Percentiles rank a stretch among this genome's conserved stretches.
phyloP scores from a whole-genome alignment of 129 eudicot species.

The Arctium lappa region DNA sequence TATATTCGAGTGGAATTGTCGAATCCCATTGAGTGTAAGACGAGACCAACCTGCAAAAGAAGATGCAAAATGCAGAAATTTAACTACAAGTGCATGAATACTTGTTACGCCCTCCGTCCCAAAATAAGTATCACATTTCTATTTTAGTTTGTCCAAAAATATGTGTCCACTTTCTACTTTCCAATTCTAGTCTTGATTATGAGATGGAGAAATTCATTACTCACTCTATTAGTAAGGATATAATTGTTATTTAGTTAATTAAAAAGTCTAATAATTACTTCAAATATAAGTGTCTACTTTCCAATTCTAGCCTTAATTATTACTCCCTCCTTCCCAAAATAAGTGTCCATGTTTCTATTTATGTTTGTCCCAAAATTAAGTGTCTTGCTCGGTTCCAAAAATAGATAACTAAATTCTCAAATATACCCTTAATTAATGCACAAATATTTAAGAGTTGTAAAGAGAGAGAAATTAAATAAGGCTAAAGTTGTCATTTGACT shows the following conservation, averaged over 20 bases:
- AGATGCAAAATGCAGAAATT: conserved; percentile 20
- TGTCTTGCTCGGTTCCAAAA: no score
- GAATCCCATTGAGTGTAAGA: conserved; percentile 83
- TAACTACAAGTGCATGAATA: not conserved
- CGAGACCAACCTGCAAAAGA: conserved; percentile 70
- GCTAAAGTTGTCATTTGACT: no score
- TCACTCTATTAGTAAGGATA: not conserved
- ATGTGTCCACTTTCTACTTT: no score
- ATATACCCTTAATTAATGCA: no score
- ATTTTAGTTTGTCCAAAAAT: not conserved
- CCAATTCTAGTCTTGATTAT: not conserved
- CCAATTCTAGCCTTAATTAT: no score
- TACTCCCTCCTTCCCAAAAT: no score
- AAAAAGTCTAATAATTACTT: not conserved
- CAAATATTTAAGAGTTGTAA: no score
- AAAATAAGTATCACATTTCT: not conserved
- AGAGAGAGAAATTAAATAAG: no score
- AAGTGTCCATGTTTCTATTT: no score
- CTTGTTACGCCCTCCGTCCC: not conserved
- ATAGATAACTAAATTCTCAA: no score
- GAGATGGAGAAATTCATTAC: not conserved
- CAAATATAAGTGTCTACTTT: no score
- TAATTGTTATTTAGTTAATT: not conserved
- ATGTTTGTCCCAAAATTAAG: no score
- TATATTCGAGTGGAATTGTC: conserved; percentile 88